These are phyloP conservation scores for Entonaema liquescens DNA, from an alignment of 495 filamentous ascomycete genomes.

Conservation along the genomic window DNA sequence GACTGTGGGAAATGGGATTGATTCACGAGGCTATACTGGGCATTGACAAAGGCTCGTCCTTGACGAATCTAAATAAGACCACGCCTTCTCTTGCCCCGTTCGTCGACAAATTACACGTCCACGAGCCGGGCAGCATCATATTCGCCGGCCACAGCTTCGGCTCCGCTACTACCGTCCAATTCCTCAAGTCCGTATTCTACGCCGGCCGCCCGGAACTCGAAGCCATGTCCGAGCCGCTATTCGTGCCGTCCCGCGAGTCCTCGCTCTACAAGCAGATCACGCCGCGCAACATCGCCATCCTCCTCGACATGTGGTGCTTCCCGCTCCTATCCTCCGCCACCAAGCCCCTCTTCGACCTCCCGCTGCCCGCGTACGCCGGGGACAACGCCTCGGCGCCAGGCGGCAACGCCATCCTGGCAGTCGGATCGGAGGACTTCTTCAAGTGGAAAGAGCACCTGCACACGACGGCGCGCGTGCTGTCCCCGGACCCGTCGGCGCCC, in stretches of 20 bases:
- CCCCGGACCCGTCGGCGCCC: constrained; percentile 53
- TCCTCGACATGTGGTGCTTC: constrained; percentile 80
- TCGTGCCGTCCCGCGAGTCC: constrained; percentile 58
- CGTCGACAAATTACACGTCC: constrained; percentile 64
- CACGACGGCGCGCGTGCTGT: constrained; percentile 65
- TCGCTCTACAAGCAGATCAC: constrained; percentile 69
- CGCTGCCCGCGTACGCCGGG: constrained; percentile 69
- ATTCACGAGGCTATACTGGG: constrained; percentile 68
- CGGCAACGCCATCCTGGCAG: constrained; percentile 62
- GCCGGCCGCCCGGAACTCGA: constrained; percentile 47
- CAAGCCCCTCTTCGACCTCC: constrained; percentile 65
- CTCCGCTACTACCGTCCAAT: constrained; percentile 72
- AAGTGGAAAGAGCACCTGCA: constrained; percentile 73
- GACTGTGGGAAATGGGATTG: constrained; percentile 75
- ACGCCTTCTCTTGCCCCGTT: constrained; percentile 62
- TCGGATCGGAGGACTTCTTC: constrained; percentile 75
- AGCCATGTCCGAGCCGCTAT: constrained; percentile 53
- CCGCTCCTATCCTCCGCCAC: constrained; percentile 67
- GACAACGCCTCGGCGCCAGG: constrained; percentile 47
- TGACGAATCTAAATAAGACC: constrained; percentile 57
- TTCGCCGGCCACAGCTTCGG: constrained; percentile 83
- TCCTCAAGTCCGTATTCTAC: constrained; percentile 77
- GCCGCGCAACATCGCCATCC: constrained; percentile 62
- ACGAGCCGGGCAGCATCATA: constrained; percentile 72
- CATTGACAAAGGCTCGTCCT: constrained; percentile 62